Evolutionary conservation across 2,329 filamentous ascomycete genomes (phyloP).

Genomic region (Penicillium sp.): DNA sequence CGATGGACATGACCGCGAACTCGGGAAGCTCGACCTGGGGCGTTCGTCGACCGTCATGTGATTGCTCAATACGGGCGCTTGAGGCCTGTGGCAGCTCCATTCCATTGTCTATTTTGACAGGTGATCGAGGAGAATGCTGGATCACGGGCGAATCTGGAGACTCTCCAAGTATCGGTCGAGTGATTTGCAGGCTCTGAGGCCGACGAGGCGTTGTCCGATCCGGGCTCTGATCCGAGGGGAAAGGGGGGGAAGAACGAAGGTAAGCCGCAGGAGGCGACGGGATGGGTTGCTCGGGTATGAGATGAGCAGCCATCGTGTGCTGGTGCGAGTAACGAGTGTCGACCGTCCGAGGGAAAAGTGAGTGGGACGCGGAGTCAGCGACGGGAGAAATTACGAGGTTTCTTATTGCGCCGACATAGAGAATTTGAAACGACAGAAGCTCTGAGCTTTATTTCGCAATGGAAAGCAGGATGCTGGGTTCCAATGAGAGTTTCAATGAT

Average conservation of each 20-base stretch:
- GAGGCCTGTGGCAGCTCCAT: conserved; percentile 27
- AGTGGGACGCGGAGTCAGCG: background rate
- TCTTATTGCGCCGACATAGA: background rate
- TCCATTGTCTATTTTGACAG: conserved; percentile 33
- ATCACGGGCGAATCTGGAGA: conserved; percentile 22
- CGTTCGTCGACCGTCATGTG: conserved; percentile 21
- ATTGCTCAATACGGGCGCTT: conserved; percentile 28
- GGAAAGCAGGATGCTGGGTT: background rate
- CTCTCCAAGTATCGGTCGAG: conserved; percentile 23
- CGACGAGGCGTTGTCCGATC: conserved; percentile 25
- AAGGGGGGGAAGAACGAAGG: conserved; percentile 38
- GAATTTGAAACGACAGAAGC: background rate
- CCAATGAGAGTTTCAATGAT: conserved; percentile 4
- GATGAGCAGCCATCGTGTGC: conserved; percentile 29
- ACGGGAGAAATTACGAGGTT: background rate
- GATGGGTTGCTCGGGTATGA: conserved; percentile 27
- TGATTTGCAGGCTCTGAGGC: conserved; percentile 19
- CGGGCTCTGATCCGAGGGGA: conserved; percentile 22
- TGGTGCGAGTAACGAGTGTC: background rate
- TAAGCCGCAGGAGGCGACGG: conserved; percentile 46
- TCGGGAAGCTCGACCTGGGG: conserved; percentile 24
- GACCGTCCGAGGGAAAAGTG: background rate
- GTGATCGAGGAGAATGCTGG: conserved; percentile 33
- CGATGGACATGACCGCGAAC: conserved; percentile 29
- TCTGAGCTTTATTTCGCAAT: background rate